Base-by-base conservation (phyloP, 176 grass and related monocot species). In the Paspalum vaginatum region DNA sequence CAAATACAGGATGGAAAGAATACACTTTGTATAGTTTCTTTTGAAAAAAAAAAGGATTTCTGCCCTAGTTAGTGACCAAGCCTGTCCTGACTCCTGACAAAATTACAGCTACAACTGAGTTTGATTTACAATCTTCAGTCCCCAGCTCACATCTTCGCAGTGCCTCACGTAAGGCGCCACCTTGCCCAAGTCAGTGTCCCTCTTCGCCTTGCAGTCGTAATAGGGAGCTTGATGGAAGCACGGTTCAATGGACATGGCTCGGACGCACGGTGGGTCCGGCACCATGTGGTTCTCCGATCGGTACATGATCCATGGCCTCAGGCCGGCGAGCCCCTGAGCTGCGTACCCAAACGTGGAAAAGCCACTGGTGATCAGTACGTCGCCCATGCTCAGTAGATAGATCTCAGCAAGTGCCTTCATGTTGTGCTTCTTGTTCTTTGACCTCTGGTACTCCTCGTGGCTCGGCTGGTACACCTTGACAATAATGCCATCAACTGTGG, bases 341-440 rank as follows among this genome's bases (percentile, higher is more conserved):
- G 84, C 85, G n/a, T 95, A 95, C 5, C 90, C 93, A 26, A 95
- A 95, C 2, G 93, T 95, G 47, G 92, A 94, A 73, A 86, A 87
- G n/a, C 71, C 84, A 68, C 78, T 86, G 37, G 94, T 97, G 47
- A 94, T 80, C 22, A 97, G 83, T 44, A 59, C 73, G 9, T 97
- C 91, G 12, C 61, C 79, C 56, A 94, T 91, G 86, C 91, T 97
- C 76, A 97, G 48, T 22, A 97, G 84, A 47, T 85, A 89, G 78
- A 97, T 97, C 87, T 97, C 91, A 0, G 85, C 87, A 40, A 97
- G 56, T 16, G 92, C 95, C 81, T 92, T 94, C 75, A 82, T 81
- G 79, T 98, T 92, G 77, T 98, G 95, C 53, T 57, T 63, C 71
- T 49, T 85, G 58, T 92, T 74, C 80, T 42, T 80, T 17, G 83